These are phyloP conservation scores for Garcia nutans DNA, from an alignment of 345 rosid genomes.

Conservation along the genomic window DNA sequence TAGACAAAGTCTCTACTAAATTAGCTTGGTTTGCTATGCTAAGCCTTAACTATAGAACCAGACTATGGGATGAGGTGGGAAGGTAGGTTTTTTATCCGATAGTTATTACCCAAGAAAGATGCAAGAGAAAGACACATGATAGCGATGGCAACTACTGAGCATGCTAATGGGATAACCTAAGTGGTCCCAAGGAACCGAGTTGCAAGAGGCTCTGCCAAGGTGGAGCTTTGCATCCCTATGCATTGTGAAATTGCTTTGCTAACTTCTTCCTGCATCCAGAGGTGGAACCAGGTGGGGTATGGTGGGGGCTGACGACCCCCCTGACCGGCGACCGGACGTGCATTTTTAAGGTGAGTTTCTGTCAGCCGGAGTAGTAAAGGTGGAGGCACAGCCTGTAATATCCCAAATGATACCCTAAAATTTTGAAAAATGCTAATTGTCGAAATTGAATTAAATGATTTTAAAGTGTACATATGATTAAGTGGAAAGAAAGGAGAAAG, in stretches of 20 bases:
- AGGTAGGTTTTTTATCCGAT: conserved; percentile 55
- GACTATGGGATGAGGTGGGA: conserved; percentile 36
- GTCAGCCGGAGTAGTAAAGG: no score
- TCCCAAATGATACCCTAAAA: no score
- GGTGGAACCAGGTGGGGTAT: no score
- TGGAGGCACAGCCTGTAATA: no score
- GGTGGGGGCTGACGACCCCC: no score
- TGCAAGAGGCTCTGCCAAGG: conserved; percentile 86
- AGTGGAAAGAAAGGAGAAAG: no score
- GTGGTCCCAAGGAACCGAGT: conserved; percentile 79
- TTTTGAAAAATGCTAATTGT: no score
- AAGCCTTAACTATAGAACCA: conserved; percentile 39
- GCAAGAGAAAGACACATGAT: conserved; percentile 94
- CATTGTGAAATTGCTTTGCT: conserved; percentile 82
- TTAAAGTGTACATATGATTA: no score
- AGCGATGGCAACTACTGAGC: conserved; percentile 96
- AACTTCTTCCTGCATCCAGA: no score
- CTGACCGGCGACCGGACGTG: no score
- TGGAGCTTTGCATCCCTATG: conserved; percentile 97
- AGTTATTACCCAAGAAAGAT: conserved; percentile 82
- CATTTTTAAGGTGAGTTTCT: no score
- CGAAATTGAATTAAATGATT: no score
- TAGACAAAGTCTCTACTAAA: background rate
- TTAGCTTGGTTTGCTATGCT: conserved; percentile 2
- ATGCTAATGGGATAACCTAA: conserved; percentile 91